Percentiles rank a stretch among this genome's conserved stretches.
These are phyloP conservation scores for Hippophae gyantsensis DNA, from an alignment of 306 rosid genomes.

Conservation along the genomic window DNA sequence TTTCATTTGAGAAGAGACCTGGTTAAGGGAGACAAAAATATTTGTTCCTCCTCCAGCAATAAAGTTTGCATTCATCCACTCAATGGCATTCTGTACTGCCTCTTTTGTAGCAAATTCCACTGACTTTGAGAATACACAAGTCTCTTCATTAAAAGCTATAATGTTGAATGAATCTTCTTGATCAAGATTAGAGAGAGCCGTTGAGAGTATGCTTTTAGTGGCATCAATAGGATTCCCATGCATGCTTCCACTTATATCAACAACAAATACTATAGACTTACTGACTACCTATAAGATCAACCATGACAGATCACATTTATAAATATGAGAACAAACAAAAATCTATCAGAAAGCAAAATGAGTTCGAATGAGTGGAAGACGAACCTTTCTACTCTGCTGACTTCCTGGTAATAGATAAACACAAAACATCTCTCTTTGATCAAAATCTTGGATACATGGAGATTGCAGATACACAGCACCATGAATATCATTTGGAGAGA, in stretches of 20 bases:
- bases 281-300: slow-evolving; percentile 52
- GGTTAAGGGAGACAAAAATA: slow-evolving; percentile 51
- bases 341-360: not conserved
- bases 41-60: slow-evolving; percentile 67
- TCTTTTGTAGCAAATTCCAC: slow-evolving; percentile 68
- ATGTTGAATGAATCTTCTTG: slow-evolving; percentile 67
- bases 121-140: slow-evolving; percentile 49
- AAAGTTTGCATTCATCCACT: slow-evolving; percentile 61
- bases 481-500: slow-evolving; percentile 43
- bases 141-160: slow-evolving; percentile 79
- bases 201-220: slow-evolving; percentile 43
- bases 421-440: slow-evolving; percentile 73
- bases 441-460: slow-evolving; percentile 51
- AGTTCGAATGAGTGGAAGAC: slow-evolving; percentile 13
- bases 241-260: slow-evolving; percentile 94
- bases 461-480: slow-evolving; percentile 70
- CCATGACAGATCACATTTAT: slow-evolving; percentile 10
- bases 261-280: slow-evolving; percentile 56
- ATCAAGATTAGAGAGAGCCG: slow-evolving; percentile 64
- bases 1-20: slow-evolving; percentile 28
- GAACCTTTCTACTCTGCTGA: slow-evolving; percentile 44
- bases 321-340: slow-evolving; percentile 1
- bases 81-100: slow-evolving; percentile 61
- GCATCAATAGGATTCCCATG: slow-evolving; percentile 61
- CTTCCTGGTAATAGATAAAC: slow-evolving; percentile 61